These are phyloP conservation scores for Lipomyces kockii DNA, from an alignment of 805 yeast species.

Conservation along the genomic window DNA sequence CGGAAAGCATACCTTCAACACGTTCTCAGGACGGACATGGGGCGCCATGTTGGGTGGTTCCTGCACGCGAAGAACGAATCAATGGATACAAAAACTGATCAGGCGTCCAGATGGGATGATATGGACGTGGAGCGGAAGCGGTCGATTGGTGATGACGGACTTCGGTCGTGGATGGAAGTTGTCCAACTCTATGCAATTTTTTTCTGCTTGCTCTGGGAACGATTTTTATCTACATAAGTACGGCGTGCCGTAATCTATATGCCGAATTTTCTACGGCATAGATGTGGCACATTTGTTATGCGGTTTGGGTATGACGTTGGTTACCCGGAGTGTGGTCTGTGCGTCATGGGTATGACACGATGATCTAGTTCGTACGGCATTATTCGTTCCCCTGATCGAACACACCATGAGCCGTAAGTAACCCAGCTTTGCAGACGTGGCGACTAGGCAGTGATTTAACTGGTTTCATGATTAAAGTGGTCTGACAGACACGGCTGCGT, in stretches of 20 bases:
- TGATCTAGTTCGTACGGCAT: no score
- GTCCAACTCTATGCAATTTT: constrained; percentile 1
- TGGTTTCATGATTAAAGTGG: no score
- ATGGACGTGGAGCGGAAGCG: neutral
- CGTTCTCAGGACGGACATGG: constrained; percentile 51
- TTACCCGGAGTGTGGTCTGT: no score
- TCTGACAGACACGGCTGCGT: neutral
- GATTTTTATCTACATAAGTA: neutral
- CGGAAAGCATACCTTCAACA: constrained; percentile 45
- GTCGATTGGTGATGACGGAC: neutral
- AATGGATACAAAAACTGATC: neutral
- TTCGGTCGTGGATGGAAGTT: neutral
- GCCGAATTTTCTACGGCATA: neutral
- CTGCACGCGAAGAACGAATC: neutral
- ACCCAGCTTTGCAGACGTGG: no score
- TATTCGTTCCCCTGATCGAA: no score
- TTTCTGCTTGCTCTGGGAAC: neutral
- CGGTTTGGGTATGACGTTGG: neutral
- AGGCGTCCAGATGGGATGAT: neutral
- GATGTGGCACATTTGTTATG: neutral
- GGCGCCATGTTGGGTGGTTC: constrained; percentile 47
- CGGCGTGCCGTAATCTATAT: neutral
- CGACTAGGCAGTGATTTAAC: no score
- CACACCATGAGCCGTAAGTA: no score
- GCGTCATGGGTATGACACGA: no score